These are phyloP conservation scores for Pseudogymnoascus sp. DNA, from an alignment of 2,329 filamentous ascomycete genomes.

Conservation along the genomic window DNA sequence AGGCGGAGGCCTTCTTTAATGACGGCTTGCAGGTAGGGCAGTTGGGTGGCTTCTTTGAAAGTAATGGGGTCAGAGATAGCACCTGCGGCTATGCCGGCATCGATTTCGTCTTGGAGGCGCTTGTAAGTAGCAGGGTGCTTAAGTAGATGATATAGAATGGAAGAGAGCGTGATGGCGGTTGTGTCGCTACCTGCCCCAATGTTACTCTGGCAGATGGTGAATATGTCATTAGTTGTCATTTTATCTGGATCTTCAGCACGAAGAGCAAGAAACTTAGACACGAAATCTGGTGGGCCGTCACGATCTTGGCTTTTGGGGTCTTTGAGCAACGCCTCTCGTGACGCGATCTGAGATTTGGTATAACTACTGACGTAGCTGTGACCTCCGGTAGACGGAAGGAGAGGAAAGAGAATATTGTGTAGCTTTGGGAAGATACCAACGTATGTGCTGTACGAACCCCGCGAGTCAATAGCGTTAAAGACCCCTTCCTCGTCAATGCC, in stretches of 20 bases:
- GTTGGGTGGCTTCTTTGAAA: slow-evolving; percentile 19
- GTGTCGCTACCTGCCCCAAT: slow-evolving; percentile 30
- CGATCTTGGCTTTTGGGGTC: slow-evolving; percentile 11
- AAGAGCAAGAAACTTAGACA: slow-evolving; percentile 34
- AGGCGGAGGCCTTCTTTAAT: slow-evolving; percentile 30
- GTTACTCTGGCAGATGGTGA: slow-evolving; percentile 18
- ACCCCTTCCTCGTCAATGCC: slow-evolving; percentile 36
- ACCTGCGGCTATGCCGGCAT: slow-evolving; percentile 14
- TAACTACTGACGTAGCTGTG: slow-evolving; percentile 16
- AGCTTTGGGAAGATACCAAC: slow-evolving; percentile 30
- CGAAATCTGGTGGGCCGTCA: slow-evolving; percentile 28
- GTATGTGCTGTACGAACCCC: slow-evolving; percentile 31
- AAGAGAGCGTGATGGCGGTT: slow-evolving; percentile 27
- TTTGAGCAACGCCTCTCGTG: slow-evolving; percentile 13
- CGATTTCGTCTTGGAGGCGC: slow-evolving; percentile 32
- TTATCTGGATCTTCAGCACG: slow-evolving; percentile 26
- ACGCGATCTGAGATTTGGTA: slow-evolving; percentile 16
- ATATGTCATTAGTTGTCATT: slow-evolving; percentile 29
- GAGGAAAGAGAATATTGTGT: slow-evolving; percentile 29
- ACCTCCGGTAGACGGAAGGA: slow-evolving; percentile 18
- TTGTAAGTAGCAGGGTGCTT: slow-evolving; percentile 22
- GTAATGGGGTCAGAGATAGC: slow-evolving; percentile 14
- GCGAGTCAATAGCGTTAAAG: slow-evolving; percentile 31
- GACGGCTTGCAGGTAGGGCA: slow-evolving; percentile 27
- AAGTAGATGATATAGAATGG: slow-evolving; percentile 25